A percentile compares a stretch with the other conserved stretches of the same genome.
Evolutionary conservation across 2,329 filamentous ascomycete genomes (phyloP).

Genomic region (Cordyceps pruinosa): DNA sequence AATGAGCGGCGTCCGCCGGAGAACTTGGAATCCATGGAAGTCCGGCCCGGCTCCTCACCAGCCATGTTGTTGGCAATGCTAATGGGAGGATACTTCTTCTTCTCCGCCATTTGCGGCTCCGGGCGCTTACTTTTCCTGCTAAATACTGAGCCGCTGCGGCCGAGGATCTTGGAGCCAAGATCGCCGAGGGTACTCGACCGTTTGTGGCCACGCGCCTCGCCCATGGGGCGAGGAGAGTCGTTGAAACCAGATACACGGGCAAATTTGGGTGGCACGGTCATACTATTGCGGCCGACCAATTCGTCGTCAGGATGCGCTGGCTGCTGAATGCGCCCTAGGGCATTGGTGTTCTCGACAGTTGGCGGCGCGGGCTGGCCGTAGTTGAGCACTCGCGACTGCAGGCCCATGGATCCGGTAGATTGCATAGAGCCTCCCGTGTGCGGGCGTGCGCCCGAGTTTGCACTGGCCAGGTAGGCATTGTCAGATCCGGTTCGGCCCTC

Average conservation of each 20-base stretch:
- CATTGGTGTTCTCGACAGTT: slow-evolving; percentile 80
- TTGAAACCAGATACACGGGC: slow-evolving; percentile 51
- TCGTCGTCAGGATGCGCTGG: slow-evolving; percentile 56
- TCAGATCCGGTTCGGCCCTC: slow-evolving; percentile 30
- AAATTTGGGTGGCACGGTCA: slow-evolving; percentile 53
- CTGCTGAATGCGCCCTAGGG: slow-evolving; percentile 83
- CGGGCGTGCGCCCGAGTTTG: slow-evolving; percentile 51
- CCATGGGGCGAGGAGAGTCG: slow-evolving; percentile 41
- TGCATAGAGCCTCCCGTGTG: slow-evolving; percentile 77
- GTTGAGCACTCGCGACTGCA: slow-evolving; percentile 47
- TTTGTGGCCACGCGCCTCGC: slow-evolving; percentile 52
- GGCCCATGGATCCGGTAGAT: slow-evolving; percentile 59
- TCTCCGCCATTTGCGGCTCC: slow-evolving; percentile 51
- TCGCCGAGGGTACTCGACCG: slow-evolving; percentile 71
- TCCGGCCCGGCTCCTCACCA: slow-evolving; percentile 46
- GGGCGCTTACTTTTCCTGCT: slow-evolving; percentile 48
- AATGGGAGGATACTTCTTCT: slow-evolving; percentile 78
- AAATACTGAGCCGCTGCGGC: slow-evolving; percentile 75
- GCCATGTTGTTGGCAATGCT: slow-evolving; percentile 75
- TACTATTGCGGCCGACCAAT: slow-evolving; percentile 51
- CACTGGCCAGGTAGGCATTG: slow-evolving; percentile 36
- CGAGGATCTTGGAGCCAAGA: slow-evolving; percentile 78
- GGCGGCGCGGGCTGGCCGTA: slow-evolving; percentile 88
- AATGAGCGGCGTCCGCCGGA: slow-evolving; percentile 57
- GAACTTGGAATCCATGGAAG: slow-evolving; percentile 62